These are phyloP conservation scores for Cordyceps farinosa DNA, from an alignment of 2,329 filamentous ascomycete genomes.

Conservation along the genomic window DNA sequence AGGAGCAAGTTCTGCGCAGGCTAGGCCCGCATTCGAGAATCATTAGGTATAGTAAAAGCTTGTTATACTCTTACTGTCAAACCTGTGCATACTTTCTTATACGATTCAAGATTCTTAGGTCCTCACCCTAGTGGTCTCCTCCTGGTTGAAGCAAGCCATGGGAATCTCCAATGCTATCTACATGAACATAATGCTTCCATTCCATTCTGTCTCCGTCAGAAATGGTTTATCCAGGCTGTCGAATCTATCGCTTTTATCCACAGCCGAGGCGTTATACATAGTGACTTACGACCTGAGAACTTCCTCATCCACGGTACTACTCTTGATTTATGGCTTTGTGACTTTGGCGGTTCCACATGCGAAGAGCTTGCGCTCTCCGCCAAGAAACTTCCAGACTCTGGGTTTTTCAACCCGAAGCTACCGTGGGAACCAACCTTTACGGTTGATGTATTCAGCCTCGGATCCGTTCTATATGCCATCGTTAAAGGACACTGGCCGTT, in stretches of 20 bases:
- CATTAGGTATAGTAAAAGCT: constrained; percentile 7
- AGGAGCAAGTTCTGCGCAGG: constrained; percentile 18
- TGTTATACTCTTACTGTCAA: neutral
- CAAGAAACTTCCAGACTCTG: constrained; percentile 19
- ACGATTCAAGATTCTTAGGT: constrained; percentile 1
- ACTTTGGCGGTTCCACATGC: constrained; percentile 32
- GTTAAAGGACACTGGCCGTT: constrained; percentile 22
- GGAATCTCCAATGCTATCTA: constrained; percentile 21
- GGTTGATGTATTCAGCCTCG: constrained; percentile 22
- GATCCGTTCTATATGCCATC: constrained; percentile 23
- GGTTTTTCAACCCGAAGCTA: constrained; percentile 21
- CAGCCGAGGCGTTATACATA: constrained; percentile 30
- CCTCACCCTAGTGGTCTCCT: constrained; percentile 18
- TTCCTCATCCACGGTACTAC: constrained; percentile 29
- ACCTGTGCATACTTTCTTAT: neutral
- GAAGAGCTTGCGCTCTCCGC: constrained; percentile 25
- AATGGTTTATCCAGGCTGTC: constrained; percentile 29
- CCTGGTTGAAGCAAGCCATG: constrained; percentile 22
- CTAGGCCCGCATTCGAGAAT: constrained; percentile 19
- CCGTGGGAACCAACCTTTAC: constrained; percentile 10
- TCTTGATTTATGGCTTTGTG: constrained; percentile 30
- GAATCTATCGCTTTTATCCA: constrained; percentile 31
- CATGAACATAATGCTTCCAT: constrained; percentile 16
- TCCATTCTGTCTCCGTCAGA: constrained; percentile 11
- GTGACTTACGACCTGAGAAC: constrained; percentile 32